A percentile compares a stretch with the other conserved stretches of the same genome.
Evolutionary conservation across 2,329 filamentous ascomycete species (phyloP).

Genomic region (Clonostachys solani): DNA sequence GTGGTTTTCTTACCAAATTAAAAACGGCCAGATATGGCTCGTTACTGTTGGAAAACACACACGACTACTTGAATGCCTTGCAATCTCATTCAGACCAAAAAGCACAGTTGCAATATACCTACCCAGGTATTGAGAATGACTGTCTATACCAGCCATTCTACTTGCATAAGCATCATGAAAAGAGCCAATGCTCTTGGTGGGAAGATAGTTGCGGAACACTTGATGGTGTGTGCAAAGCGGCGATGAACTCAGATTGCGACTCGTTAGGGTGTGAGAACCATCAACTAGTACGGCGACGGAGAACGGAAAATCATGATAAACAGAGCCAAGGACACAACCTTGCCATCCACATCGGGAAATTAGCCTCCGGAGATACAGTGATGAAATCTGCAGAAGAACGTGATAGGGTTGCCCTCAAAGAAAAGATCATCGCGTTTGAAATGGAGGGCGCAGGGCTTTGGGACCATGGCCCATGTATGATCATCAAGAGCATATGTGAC

Average conservation of each 20-base stretch:
- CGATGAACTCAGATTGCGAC: not conserved
- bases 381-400: not conserved
- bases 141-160: conserved; percentile 9
- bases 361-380: not conserved
- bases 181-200: not conserved
- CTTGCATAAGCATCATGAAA: conserved; percentile 3
- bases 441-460: conserved; percentile 25
- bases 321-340: not conserved
- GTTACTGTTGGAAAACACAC: not conserved
- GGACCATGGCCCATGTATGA: conserved; percentile 24
- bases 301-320: too few species aligned
- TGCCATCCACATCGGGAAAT: not conserved
- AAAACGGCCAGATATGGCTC: conserved; percentile 3
- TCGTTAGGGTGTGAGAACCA: not conserved
- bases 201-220: not conserved
- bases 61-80: not conserved
- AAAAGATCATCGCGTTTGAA: conserved; percentile 13
- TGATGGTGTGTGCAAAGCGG: not conserved
- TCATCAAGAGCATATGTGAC: conserved; percentile 32
- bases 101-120: not conserved
- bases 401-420: conserved; percentile 11
- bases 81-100: not conserved
- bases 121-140: conserved; percentile 2
- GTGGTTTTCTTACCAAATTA: not conserved
- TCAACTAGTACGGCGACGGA: not conserved